Base-by-base conservation (phyloP, 805 yeast species). In the Candida broadrunensis region DNA sequence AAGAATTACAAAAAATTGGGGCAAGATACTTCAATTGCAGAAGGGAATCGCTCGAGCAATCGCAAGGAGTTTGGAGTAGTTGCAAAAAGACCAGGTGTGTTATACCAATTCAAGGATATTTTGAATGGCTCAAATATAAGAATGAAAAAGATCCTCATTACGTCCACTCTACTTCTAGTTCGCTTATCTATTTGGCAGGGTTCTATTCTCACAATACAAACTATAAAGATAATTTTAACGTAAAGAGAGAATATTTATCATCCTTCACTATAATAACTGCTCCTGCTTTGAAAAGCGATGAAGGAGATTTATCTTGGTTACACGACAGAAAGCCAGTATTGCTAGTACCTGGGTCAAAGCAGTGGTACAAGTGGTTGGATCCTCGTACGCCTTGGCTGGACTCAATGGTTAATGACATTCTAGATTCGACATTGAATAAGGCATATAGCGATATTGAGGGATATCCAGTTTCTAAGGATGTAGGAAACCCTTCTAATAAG, bases 241-340 rank as follows among this genome's bases (percentile, higher is more conserved):
- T 52, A 19, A 33, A 39, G 0, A 42, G 38, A 14, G 52, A 45
- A 4, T 51, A 70, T 20, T 62, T 69, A 31, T 74, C 84, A 1
- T 52, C 70, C 1, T 88, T 75, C 50, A 79, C 95, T 0, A 78
- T 90, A 1, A 70, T 88, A 1, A 90, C 97, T 0, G 84, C 85
- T 0, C 76, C 78, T 1, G 91, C 95, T 0, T 21, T 35, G 1
- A 48, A 50, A 35, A 43, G 49, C 12, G 74, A 65, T 30, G 75
- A 82, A 0, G 60, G 71, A 29, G 75, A 75, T 35, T 47, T 89
- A 46, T 60, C 66, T 33, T 83, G 88, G 85, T 59, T 90, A 2
- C 97, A 90, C 56, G 60, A 65, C 1, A 68, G 97, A 19, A 87
- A 88, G 80, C 97, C 97, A 0, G 67, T 85, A 2, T 72, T 88